Percentiles rank a stretch among this genome's conserved stretches.
These are phyloP conservation scores for Salvia hispanica DNA, from an alignment of 257 asterid genomes.

Conservation along the genomic window DNA sequence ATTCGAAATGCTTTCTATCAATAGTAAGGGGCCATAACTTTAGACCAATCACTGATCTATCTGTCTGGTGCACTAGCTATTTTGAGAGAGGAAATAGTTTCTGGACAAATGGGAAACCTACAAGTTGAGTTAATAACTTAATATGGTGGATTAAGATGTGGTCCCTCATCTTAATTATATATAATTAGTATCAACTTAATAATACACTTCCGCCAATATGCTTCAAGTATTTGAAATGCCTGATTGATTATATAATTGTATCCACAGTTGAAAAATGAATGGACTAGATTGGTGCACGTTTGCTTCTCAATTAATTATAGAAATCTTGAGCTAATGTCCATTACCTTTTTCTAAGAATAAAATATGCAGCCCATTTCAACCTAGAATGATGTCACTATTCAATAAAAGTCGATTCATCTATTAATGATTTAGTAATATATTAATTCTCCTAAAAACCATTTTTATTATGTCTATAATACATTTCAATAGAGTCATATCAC, in stretches of 20 bases:
- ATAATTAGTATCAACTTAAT: not conserved
- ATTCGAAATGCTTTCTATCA: not conserved
- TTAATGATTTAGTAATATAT: no score
- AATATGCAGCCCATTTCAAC: not conserved
- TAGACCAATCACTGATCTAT: no score
- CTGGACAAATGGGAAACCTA: no score
- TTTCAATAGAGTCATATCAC: no score
- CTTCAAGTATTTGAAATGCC: conserved; percentile 1
- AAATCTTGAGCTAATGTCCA: conserved; percentile 29
- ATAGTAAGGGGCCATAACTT: not conserved
- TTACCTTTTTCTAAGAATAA: not conserved
- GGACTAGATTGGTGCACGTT: conserved; percentile 46
- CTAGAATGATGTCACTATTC: not conserved
- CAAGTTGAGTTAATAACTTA: no score
- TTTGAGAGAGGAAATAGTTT: no score
- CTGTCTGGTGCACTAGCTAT: no score
- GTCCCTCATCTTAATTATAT: conserved; percentile 31
- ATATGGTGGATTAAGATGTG: conserved; percentile 18
- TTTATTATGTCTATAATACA: no score
- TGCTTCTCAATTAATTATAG: conserved; percentile 28
- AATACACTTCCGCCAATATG: conserved; percentile 34
- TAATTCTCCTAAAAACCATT: no score
- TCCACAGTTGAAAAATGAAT: conserved; percentile 34
- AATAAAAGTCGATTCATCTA: no score
- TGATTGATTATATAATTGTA: conserved; percentile 13